These are phyloP conservation scores for Fusarium liriodendri DNA, from an alignment of 2,329 filamentous ascomycete species.

Conservation along the genomic window DNA sequence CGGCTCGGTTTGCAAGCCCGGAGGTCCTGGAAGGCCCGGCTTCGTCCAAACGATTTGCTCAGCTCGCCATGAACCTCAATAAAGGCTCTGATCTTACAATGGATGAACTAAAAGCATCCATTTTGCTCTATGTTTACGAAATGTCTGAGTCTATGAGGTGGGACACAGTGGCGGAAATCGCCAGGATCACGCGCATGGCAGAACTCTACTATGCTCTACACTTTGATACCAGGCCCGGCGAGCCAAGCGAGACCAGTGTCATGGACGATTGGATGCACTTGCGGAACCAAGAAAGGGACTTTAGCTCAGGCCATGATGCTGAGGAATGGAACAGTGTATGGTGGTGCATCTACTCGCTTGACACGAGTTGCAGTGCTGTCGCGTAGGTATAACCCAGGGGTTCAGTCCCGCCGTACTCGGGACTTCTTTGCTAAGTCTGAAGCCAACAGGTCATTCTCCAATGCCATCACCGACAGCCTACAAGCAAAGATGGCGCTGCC, in stretches of 20 bases:
- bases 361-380: neutral
- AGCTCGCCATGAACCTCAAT: neutral
- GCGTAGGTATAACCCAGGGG: neutral
- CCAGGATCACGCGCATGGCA: neutral
- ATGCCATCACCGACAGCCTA: neutral
- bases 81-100: neutral
- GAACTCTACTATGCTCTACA: neutral
- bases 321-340: neutral
- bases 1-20: neutral
- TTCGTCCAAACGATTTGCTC: neutral
- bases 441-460: neutral
- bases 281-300: neutral
- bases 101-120: neutral
- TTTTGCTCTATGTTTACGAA: neutral
- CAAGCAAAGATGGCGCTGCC: neutral
- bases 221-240: neutral
- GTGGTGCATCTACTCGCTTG: neutral
- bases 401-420: neutral
- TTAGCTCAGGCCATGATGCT: neutral
- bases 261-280: neutral
- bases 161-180: neutral
- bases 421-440: neutral
- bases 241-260: neutral
- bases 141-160: neutral
- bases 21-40: neutral